Conservation (phyloP, 352 stramenopile genomes). For the Sclerospora graminicola region DNA sequence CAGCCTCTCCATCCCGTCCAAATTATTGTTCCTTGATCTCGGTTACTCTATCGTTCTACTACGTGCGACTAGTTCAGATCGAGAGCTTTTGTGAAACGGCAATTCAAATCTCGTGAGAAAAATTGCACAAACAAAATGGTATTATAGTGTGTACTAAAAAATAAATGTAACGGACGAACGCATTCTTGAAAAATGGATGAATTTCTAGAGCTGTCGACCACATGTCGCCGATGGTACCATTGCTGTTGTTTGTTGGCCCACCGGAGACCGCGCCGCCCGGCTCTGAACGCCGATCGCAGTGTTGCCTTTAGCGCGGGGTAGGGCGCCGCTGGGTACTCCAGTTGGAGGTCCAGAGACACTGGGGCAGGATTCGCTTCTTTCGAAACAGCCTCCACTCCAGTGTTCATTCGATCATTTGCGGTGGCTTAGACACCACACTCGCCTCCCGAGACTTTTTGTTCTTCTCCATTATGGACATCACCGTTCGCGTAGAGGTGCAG, state of each 20-base stretch:
- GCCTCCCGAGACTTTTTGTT: background rate
- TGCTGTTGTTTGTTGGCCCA: background rate
- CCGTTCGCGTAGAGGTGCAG: conserved; percentile 67
- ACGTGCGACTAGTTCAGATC: background rate
- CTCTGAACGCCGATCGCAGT: conserved; percentile 10
- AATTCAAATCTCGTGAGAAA: conserved; percentile 2
- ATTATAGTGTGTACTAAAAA: too few relatives aligned
- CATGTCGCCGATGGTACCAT: background rate
- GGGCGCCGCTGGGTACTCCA: conserved; percentile 13
- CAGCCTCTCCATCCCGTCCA: background rate
- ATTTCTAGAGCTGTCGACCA: background rate
- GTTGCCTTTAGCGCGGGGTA: conserved; percentile 10
- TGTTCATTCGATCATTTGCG: conserved; percentile 32
- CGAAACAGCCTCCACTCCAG: conserved; percentile 13
- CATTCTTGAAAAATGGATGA: too few relatives aligned
- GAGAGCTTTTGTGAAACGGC: conserved; percentile 3
- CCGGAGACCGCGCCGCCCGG: conserved; percentile 4
- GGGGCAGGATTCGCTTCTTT: conserved; percentile 19
- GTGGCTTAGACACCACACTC: conserved; percentile 10
- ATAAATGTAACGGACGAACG: too few relatives aligned
- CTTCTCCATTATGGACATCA: conserved; percentile 52
- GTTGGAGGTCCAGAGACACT: conserved; percentile 21
- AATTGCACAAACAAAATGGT: too few relatives aligned
- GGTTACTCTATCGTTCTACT: too few relatives aligned
- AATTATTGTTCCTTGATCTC: too few relatives aligned